Evolutionary conservation across 139 green algal species (phyloP).

Genomic region (Micractinium sp.): DNA sequence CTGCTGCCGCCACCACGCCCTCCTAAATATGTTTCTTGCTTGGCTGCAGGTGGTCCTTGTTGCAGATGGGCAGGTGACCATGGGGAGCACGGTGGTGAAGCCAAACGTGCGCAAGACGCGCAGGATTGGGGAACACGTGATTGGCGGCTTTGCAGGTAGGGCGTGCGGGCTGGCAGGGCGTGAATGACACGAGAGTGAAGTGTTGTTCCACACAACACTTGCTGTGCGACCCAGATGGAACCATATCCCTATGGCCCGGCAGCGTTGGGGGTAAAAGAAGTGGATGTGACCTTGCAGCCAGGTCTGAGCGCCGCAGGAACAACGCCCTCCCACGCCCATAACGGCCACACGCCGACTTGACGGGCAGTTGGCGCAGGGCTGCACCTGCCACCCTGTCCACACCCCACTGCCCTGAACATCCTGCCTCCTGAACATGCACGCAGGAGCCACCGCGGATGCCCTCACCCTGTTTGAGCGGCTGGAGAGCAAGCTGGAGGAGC

Average conservation of each 20-base stretch:
- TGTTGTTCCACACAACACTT: background rate
- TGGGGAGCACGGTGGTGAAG: constrained; percentile 81
- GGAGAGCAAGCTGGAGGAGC: constrained; percentile 87
- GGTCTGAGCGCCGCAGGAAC: too few relatives aligned
- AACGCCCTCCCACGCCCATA: too few relatives aligned
- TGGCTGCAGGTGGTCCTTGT: constrained; percentile 79
- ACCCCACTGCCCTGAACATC: too few relatives aligned
- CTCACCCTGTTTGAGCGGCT: constrained; percentile 92
- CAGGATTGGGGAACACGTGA: constrained; percentile 67
- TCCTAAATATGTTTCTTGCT: background rate
- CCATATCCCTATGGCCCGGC: too few relatives aligned
- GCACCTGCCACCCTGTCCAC: too few relatives aligned
- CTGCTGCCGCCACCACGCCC: background rate
- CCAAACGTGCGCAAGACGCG: constrained; percentile 90
- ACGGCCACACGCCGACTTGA: too few relatives aligned
- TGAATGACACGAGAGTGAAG: constrained; percentile 46
- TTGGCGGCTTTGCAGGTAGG: constrained; percentile 81
- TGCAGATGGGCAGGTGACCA: constrained; percentile 90
- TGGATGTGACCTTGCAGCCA: too few relatives aligned
- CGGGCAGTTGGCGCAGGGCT: too few relatives aligned
- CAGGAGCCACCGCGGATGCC: constrained; percentile 88
- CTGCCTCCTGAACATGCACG: too few relatives aligned
- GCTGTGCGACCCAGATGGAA: too few relatives aligned
- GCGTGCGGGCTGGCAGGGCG: constrained; percentile 55
- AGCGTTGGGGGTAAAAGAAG: too few relatives aligned